A percentile compares a stretch with the other conserved stretches of the same genome.
Conservation (phyloP, 1,284 basidiomycete species). For the Wolfiporia cocos region DNA sequence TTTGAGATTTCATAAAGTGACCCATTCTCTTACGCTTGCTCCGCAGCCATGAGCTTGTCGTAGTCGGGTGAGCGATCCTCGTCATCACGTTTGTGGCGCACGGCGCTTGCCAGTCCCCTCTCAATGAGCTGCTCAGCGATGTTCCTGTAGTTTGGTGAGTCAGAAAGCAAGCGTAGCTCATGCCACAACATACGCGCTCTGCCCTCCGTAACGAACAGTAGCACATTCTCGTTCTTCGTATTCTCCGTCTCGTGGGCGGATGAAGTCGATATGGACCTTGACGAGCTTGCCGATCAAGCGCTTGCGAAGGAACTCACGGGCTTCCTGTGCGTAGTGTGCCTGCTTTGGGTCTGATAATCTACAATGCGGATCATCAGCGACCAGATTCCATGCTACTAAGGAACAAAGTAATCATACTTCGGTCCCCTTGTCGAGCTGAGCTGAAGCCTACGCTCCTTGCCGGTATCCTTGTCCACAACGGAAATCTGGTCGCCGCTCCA, state of each 20-base stretch:
- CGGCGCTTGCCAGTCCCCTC: slow-evolving; percentile 85
- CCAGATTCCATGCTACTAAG: slow-evolving; percentile 1
- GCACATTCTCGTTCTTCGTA: slow-evolving; percentile 91
- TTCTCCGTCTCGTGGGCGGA: slow-evolving; percentile 89
- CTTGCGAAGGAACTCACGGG: slow-evolving; percentile 87
- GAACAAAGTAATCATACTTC: slow-evolving; percentile 42
- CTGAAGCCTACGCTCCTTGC: slow-evolving; percentile 81
- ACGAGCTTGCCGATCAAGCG: slow-evolving; percentile 89
- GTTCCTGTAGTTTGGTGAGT: slow-evolving; percentile 50
- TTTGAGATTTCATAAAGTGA: neutral
- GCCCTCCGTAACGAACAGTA: slow-evolving; percentile 80
- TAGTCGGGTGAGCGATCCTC: slow-evolving; percentile 93
- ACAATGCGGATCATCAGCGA: neutral
- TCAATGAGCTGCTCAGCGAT: slow-evolving; percentile 91
- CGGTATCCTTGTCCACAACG: slow-evolving; percentile 67
- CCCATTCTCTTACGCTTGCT: slow-evolving; percentile 64
- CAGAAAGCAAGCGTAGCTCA: slow-evolving; percentile 1
- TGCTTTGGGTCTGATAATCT: slow-evolving; percentile 86
- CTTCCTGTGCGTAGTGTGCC: slow-evolving; percentile 87
- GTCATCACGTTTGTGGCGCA: slow-evolving; percentile 91
- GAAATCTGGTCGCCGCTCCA: slow-evolving; percentile 94
- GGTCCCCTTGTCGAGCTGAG: slow-evolving; percentile 88
- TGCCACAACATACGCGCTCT: slow-evolving; percentile 46
- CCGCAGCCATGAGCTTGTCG: slow-evolving; percentile 92
- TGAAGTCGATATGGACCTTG: slow-evolving; percentile 80